Percentiles rank a stretch among this genome's conserved stretches.
Conservation (phyloP, 2,329 filamentous ascomycete genomes). For the Colletotrichum lupini region DNA sequence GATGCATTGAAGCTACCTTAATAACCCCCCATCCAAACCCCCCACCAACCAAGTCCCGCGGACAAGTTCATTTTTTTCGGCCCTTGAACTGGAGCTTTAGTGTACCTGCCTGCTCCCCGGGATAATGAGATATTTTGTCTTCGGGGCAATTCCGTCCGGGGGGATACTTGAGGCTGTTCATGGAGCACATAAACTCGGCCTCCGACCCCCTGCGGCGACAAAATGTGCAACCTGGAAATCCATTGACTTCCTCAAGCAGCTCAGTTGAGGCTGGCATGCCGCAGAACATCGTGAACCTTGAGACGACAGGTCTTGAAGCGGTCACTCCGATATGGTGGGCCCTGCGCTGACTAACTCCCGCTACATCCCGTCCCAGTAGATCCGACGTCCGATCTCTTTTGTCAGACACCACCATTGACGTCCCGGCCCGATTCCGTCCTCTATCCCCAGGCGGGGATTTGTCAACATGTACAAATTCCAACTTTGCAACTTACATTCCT, state of each 20-base stretch:
- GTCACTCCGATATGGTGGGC: conserved; percentile 2
- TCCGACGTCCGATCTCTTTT: conserved; percentile 25
- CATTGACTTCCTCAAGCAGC: neutral
- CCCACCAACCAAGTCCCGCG: conserved; percentile 11
- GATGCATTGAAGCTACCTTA: neutral
- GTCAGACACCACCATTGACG: neutral
- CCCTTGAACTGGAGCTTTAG: neutral
- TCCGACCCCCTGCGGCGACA: neutral
- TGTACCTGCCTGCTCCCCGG: neutral
- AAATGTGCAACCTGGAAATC: neutral
- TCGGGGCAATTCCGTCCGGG: conserved; percentile 7
- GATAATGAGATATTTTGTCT: neutral
- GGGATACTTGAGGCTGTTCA: neutral
- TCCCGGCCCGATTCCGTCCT: conserved; percentile 24
- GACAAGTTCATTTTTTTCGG: conserved; percentile 6
- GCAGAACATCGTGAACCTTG: neutral
- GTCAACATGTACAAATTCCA: neutral
- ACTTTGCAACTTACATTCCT: neutral
- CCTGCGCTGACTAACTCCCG: conserved; percentile 26
- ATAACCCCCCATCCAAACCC: neutral
- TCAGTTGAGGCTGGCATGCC: too few relatives aligned
- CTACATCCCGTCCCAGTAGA: conserved; percentile 15
- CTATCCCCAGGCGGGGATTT: neutral
- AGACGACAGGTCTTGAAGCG: neutral
- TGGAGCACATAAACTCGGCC: neutral